Evolutionary conservation across 2,329 filamentous ascomycete genomes (phyloP).

Genomic region (Penicillium sp.): DNA sequence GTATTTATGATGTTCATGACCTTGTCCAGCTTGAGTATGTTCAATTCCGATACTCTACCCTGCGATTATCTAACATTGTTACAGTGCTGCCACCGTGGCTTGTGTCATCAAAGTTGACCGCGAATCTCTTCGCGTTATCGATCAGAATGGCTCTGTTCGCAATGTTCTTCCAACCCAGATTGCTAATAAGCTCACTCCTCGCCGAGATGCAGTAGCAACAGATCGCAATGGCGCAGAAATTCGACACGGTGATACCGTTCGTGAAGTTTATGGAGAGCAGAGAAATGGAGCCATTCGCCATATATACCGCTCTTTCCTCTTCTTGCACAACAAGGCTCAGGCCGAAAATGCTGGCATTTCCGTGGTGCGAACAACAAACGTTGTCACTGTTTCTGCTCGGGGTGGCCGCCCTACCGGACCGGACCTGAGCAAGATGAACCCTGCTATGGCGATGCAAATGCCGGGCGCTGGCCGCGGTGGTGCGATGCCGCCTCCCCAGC

Average conservation of each 20-base stretch:
- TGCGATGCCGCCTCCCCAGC: slow-evolving; percentile 69
- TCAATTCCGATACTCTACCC: neutral
- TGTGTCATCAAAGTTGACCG: slow-evolving; percentile 94
- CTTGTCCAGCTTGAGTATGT: slow-evolving; percentile 84
- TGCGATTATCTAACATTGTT: slow-evolving; percentile 27
- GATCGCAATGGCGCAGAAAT: slow-evolving; percentile 94
- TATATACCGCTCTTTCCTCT: slow-evolving; percentile 89
- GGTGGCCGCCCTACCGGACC: slow-evolving; percentile 75
- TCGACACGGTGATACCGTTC: slow-evolving; percentile 84
- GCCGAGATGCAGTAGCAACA: slow-evolving; percentile 83
- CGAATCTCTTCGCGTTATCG: slow-evolving; percentile 83
- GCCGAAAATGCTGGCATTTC: slow-evolving; percentile 89
- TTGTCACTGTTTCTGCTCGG: slow-evolving; percentile 91
- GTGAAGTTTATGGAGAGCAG: slow-evolving; percentile 82
- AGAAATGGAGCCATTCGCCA: slow-evolving; percentile 88
- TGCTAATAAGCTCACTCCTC: slow-evolving; percentile 79
- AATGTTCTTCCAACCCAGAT: slow-evolving; percentile 89
- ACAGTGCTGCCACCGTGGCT: slow-evolving; percentile 77
- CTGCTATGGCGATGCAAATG: slow-evolving; percentile 72
- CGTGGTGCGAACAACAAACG: slow-evolving; percentile 79
- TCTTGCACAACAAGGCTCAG: slow-evolving; percentile 79
- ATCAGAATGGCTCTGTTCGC: slow-evolving; percentile 82
- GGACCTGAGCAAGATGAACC: slow-evolving; percentile 89
- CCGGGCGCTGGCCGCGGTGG: slow-evolving; percentile 45
- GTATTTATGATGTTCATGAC: slow-evolving; percentile 89